phyloP scores from a whole-genome alignment of 305 asterid species.

The Solanum hybrid region DNA sequence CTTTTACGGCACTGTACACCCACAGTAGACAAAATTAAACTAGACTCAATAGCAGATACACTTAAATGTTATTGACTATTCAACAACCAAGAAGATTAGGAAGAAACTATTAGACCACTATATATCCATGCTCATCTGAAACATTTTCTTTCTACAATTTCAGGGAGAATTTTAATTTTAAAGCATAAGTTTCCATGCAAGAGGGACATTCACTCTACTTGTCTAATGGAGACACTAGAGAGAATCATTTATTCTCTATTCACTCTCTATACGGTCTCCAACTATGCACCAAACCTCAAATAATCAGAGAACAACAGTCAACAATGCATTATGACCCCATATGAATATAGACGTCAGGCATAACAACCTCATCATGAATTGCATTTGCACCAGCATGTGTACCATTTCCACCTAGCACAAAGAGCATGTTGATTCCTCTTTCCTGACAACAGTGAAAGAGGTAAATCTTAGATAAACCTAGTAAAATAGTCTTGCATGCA shows the following conservation, averaged over 20 bases:
- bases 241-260: not conserved
- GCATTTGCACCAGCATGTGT: constrained; percentile 99
- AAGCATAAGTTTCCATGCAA: not conserved
- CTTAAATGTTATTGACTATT: not conserved
- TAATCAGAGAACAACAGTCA: not conserved
- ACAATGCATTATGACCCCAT: not conserved
- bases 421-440: constrained; percentile 90
- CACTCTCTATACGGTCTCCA: not conserved
- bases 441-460: constrained; percentile 40
- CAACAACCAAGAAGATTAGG: not conserved
- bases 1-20: constrained; percentile 61
- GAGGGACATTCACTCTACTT: not conserved
- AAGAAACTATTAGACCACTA: not conserved
- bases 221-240: not conserved
- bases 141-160: not conserved
- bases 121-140: not conserved
- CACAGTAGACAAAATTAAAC: constrained; percentile 11
- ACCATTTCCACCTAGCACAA: constrained; percentile 96
- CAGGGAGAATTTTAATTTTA: not conserved
- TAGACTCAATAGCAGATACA: not conserved
- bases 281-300: not conserved
- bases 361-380: constrained; percentile 78
- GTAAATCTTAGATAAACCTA: not conserved
- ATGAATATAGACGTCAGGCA: constrained; percentile 7
- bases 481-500: not conserved